phyloP scores from a whole-genome alignment of 495 filamentous ascomycete species.

The Lasiosphaeriaceae sp. region DNA sequence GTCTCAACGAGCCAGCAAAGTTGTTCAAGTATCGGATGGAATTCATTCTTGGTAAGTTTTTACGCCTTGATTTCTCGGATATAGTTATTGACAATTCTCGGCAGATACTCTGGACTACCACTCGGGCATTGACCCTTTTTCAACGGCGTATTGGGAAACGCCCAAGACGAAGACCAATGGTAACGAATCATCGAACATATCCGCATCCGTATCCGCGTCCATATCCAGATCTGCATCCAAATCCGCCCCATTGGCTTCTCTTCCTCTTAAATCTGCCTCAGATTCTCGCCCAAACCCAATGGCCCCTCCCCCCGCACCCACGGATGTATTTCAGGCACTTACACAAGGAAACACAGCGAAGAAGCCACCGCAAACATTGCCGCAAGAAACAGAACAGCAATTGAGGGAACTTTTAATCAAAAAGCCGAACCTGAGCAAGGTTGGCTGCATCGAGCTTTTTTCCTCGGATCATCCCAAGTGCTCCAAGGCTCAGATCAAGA shows the following conservation, averaged over 20 bases:
- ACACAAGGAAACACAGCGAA: slow-evolving; percentile 12
- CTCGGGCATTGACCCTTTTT: slow-evolving; percentile 78
- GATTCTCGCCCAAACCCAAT: slow-evolving; percentile 2
- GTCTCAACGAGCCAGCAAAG: slow-evolving; percentile 37
- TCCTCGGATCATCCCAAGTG: slow-evolving; percentile 13
- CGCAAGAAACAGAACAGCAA: slow-evolving; percentile 18
- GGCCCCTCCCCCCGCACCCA: slow-evolving; percentile 9
- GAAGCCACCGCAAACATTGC: slow-evolving; percentile 17
- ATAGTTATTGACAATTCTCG: background rate
- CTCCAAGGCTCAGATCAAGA: slow-evolving; percentile 20
- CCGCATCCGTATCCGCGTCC: slow-evolving; percentile 1
- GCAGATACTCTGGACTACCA: slow-evolving; percentile 35
- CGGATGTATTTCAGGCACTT: slow-evolving; percentile 25
- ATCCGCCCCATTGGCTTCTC: background rate
- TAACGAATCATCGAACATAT: slow-evolving; percentile 14
- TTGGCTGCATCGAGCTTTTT: slow-evolving; percentile 28
- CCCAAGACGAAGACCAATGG: slow-evolving; percentile 10
- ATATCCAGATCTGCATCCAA: background rate
- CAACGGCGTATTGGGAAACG: slow-evolving; percentile 71
- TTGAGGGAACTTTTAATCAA: slow-evolving; percentile 21
- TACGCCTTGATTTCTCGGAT: background rate
- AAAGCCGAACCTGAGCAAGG: slow-evolving; percentile 25
- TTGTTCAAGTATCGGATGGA: slow-evolving; percentile 63
- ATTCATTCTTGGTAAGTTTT: slow-evolving; percentile 62
- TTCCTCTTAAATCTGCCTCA: background rate